These are phyloP conservation scores for Beauveria sp. DNA, from an alignment of 2,329 filamentous ascomycete genomes.

Conservation along the genomic window DNA sequence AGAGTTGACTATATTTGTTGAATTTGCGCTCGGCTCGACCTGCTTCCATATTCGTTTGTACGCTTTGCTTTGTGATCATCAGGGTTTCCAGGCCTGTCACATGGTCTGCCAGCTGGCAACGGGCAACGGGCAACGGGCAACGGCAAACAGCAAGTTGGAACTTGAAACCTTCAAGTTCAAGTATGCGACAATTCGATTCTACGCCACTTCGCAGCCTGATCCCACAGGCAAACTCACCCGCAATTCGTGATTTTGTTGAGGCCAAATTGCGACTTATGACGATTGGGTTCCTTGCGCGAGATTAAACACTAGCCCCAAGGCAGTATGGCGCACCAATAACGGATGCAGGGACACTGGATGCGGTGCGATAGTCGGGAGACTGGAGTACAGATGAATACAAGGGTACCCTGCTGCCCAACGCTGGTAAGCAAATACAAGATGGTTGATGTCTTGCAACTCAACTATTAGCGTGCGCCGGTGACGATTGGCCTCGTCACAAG, in stretches of 20 bases:
- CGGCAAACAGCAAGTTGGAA: not conserved
- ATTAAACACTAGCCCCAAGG: not conserved
- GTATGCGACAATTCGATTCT: not conserved
- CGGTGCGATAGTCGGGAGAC: not conserved
- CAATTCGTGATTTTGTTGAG: slow-evolving; percentile 2
- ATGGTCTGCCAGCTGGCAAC: too few relatives aligned
- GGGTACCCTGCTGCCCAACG: not conserved
- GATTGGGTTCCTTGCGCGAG: not conserved
- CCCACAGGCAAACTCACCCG: not conserved
- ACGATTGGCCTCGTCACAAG: not conserved
- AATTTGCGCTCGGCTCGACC: too few relatives aligned
- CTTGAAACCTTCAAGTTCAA: not conserved
- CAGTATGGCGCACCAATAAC: not conserved
- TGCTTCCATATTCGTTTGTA: not conserved
- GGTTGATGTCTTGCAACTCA: not conserved
- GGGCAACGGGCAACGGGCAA: too few relatives aligned
- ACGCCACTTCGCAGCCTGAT: not conserved
- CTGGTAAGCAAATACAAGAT: not conserved
- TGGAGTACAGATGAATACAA: slow-evolving; percentile 2
- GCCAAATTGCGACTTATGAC: not conserved
- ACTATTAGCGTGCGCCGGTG: not conserved
- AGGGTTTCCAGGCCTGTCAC: not conserved
- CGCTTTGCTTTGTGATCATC: not conserved
- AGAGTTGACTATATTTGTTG: not conserved
- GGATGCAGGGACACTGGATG: slow-evolving; percentile 1